Evolutionary conservation across 2,329 filamentous ascomycete genomes (phyloP), one percentile per base, ranked within the genome.

Genomic region (Aspergillus ibericus): DNA sequence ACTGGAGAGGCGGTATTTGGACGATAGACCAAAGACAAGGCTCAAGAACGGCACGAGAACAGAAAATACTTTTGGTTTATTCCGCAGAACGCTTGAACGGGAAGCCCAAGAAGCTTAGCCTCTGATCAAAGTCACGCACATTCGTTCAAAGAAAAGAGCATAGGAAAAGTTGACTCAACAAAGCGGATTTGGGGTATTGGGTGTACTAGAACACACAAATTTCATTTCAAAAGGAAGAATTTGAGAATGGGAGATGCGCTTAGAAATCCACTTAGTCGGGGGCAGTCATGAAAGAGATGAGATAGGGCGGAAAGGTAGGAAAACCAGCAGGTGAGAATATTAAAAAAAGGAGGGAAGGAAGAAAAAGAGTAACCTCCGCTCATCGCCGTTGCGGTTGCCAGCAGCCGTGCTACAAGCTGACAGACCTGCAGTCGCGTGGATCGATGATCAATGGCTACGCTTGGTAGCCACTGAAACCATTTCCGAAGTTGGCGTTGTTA

Each of bases 391-490:
- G 56, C 60, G 58, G 46, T 59, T 56, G 57, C 56, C 60, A 53
- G 46, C 47, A 58, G 60, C 59, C 42, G 49, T 38, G 58, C 53
- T 53, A 55, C 49, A 64, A 51, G 53, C 56, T 40, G 58, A 59
- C 60, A 54, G 53, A 40, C 54, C 54, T 47, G 51, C 53, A 58
- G 54, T 36, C 38, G 36, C 22, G 38, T 20, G 9, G 35, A 53
- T 16, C 38, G 42, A 58, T 34, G 57, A 57, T 47, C 25, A 63
- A 29, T 35, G 58, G 63, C 69, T 83, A 87, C 66, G 81, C 81
- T 73, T 85, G 83, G 75, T 86, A 87, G 66, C 81, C 83, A 66
- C 82, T 82, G 70, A 84, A 86, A 71, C 81, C 82, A 71, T 84
- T 84, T 64, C 79, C 78, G 65, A 80, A 81, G 59, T 78, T 80